Conservation (phyloP, 768 basidiomycete species). For the Leucogyrophana mollusca region DNA sequence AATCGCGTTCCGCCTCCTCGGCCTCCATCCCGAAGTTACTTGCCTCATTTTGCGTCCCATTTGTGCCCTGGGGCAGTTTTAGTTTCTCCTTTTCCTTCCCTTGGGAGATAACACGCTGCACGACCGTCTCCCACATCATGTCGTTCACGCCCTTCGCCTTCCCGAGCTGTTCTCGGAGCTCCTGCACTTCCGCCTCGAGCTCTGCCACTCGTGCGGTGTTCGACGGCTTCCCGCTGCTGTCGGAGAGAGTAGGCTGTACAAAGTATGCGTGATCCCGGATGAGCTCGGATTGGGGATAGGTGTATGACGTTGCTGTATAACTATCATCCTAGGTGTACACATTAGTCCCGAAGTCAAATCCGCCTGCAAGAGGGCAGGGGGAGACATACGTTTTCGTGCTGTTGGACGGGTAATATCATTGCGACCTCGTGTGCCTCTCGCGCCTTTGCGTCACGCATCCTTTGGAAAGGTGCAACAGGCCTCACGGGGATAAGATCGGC, state of each 20-base stretch:
- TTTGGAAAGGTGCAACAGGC: slow-evolving; percentile 68
- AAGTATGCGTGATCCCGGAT: slow-evolving; percentile 68
- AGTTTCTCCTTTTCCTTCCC: slow-evolving; percentile 23
- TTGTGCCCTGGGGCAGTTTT: no score
- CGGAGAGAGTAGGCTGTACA: slow-evolving; percentile 41
- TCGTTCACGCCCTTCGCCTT: slow-evolving; percentile 93
- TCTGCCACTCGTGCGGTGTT: slow-evolving; percentile 59
- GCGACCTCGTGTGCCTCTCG: slow-evolving; percentile 70
- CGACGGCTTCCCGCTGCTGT: slow-evolving; percentile 30
- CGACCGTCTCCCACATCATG: slow-evolving; percentile 87
- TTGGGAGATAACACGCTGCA: slow-evolving; percentile 57
- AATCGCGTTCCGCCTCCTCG: no score
- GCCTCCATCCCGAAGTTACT: no score
- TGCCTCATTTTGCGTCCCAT: no score
- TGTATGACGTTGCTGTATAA: slow-evolving; percentile 16
- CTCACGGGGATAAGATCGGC: slow-evolving; percentile 62
- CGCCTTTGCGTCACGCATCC: slow-evolving; percentile 64
- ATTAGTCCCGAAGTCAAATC: slow-evolving; percentile 26
- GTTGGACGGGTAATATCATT: slow-evolving; percentile 54
- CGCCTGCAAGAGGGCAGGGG: neutral
- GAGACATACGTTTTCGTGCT: slow-evolving; percentile 34
- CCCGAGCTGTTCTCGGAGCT: slow-evolving; percentile 65
- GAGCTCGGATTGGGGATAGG: slow-evolving; percentile 55
- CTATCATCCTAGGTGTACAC: no score
- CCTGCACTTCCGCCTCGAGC: slow-evolving; percentile 70